Base-by-base conservation (phyloP, 805 yeast species). In the Zygoascus tannicola region DNA sequence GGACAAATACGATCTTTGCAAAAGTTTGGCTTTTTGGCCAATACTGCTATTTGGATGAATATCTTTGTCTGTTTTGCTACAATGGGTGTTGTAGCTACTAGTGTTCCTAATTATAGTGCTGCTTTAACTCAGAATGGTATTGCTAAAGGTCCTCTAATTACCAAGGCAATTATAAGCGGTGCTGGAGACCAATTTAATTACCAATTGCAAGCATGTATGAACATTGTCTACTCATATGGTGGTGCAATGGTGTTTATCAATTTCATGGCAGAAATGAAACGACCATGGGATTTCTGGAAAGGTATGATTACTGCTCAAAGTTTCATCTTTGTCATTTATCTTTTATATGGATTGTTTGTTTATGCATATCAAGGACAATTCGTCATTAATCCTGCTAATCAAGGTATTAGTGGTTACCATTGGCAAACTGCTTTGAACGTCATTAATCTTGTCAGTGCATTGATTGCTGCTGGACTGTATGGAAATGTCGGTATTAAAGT, bases 171-270 rank as follows among this genome's bases (percentile, higher is more conserved):
- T 15, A 49, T 62, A 39, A 44, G 57, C 21, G 40, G 40, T 3
- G 33, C 18, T 14, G 23, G 38, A 12, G 44, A 41, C 21, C 41
- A 51, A 37, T 30, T 39, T 28, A 50, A 56, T 37, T 51, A 52
- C 40, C 66, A 62, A 46, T 56, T 68, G 37, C 59, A 57, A 16
- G 71, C 70, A 15, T 54, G 67, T 47, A 63, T 69, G 57, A 70
- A 70, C 53, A 63, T 71, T 48, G 71, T 72, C 4, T 71, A 66
- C 54, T 67, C 74, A 2, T 71, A 69, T 61, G 76, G 75, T 33
- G 76, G 76, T 49, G 71, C 75, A n/a, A 63, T 71, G 48, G 66
- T 70, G 40, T 71, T 70, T 57, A 64, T 69, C 15, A 74, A 71
- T 51, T 63, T 71, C 41, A 60, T 72, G 59, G 68, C 75, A 8